These are phyloP conservation scores for Aspergillus novofumigatus DNA, from an alignment of 2,329 filamentous ascomycete genomes.

Conservation along the genomic window DNA sequence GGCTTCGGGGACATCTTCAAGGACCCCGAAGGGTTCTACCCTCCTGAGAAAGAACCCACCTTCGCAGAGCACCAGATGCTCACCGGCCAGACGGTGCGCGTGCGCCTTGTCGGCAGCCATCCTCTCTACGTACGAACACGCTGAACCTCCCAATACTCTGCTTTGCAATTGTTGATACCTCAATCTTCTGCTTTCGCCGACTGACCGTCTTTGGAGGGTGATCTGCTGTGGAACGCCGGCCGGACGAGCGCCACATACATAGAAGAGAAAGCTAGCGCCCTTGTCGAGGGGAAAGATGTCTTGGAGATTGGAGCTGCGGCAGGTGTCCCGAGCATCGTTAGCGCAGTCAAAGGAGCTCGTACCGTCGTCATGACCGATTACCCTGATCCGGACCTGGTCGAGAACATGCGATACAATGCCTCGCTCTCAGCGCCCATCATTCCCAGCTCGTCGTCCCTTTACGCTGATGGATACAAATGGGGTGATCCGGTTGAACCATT, in stretches of 20 bases:
- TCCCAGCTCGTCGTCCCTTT: constrained; percentile 42
- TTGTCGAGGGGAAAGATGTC: constrained; percentile 66
- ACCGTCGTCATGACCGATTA: constrained; percentile 79
- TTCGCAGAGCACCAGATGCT: constrained; percentile 67
- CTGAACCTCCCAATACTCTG: not conserved
- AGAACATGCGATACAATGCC: constrained; percentile 75
- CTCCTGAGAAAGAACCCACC: constrained; percentile 71
- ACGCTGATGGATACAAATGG: constrained; percentile 77
- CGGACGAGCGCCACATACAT: constrained; percentile 74
- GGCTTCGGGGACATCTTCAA: constrained; percentile 60
- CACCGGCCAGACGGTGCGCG: constrained; percentile 60
- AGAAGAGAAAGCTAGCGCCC: constrained; percentile 58
- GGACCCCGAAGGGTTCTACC: constrained; percentile 77
- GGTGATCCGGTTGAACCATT: constrained; percentile 61
- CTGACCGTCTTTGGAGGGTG: constrained; percentile 52
- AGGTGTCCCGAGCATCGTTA: constrained; percentile 76
- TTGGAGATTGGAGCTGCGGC: constrained; percentile 88
- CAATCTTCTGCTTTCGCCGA: constrained; percentile 2
- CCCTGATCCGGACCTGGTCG: constrained; percentile 76
- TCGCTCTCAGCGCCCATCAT: constrained; percentile 48
- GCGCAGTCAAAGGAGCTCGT: constrained; percentile 66
- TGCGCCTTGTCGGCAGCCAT: constrained; percentile 81
- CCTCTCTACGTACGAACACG: constrained; percentile 66
- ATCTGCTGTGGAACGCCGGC: constrained; percentile 87
- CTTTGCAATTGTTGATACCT: not conserved